Evolutionary conservation across 257 asterid species (phyloP).

Genomic region (Solanum neorickii): DNA sequence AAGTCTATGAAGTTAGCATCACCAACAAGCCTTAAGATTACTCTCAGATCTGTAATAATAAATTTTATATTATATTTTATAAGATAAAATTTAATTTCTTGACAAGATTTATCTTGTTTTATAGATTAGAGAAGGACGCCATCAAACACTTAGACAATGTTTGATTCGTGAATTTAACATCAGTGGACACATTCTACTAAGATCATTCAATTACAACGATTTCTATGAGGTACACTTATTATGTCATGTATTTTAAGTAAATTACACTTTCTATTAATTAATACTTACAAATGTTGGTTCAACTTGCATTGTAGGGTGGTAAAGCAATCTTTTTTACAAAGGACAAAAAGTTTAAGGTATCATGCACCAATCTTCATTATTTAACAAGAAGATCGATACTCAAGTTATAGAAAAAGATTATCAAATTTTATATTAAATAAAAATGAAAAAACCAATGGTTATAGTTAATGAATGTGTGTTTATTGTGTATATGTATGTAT

Average conservation of each 20-base stretch:
- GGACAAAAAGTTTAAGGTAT: slow-evolving; percentile 5
- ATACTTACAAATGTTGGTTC: not conserved
- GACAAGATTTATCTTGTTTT: not conserved
- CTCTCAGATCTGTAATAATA: slow-evolving; percentile 1
- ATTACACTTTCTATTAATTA: not conserved
- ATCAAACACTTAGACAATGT: not conserved
- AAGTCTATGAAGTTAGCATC: slow-evolving; percentile 3
- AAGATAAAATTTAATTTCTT: not conserved
- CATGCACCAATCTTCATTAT: not conserved
- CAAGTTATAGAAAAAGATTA: not conserved
- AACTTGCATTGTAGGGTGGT: slow-evolving; percentile 7
- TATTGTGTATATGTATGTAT: no score
- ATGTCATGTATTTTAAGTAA: not conserved
- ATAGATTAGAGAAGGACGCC: slow-evolving; percentile 8
- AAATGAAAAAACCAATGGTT: not conserved
- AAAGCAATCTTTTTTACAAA: not conserved
- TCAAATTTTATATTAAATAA: not conserved
- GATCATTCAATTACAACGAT: not conserved
- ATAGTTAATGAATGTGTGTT: not conserved
- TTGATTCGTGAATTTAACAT: slow-evolving; percentile 1
- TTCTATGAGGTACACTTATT: slow-evolving; percentile 2
- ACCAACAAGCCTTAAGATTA: slow-evolving; percentile 14
- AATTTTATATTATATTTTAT: no score
- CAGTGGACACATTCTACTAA: not conserved
- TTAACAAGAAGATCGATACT: not conserved